phyloP scores from a whole-genome alignment of 306 rosid species.

The Echinosophora koreensis region DNA sequence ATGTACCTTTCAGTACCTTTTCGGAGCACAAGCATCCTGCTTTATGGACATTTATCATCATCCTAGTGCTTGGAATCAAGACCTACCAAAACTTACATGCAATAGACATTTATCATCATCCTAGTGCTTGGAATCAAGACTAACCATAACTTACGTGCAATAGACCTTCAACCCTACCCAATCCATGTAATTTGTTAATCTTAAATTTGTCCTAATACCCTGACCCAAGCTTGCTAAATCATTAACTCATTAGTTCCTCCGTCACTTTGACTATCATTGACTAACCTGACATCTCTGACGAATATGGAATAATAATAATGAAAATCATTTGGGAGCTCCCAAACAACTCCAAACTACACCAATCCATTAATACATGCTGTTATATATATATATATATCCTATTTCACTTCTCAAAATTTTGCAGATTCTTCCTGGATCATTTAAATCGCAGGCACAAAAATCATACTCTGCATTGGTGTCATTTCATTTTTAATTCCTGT shows the following conservation, averaged over 20 bases:
- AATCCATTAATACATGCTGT: constrained; percentile 26
- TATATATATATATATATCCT: not conserved
- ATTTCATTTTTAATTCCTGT: constrained; percentile 26
- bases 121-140: not conserved
- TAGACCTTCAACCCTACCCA: not conserved
- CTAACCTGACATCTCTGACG: not conserved
- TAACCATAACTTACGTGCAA: not conserved
- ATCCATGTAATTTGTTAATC: not conserved
- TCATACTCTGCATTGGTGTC: constrained; percentile 13
- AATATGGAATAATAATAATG: not conserved
- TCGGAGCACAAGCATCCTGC: not conserved
- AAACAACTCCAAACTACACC: constrained; percentile 11
- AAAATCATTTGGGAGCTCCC: constrained; percentile 12
- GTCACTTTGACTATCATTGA: not conserved
- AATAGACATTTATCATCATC: constrained; percentile 8
- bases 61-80: not conserved
- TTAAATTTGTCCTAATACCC: not conserved
- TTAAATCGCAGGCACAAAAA: not conserved
- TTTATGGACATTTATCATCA: constrained; percentile 1
- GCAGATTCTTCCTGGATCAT: not conserved
- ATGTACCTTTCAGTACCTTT: not conserved
- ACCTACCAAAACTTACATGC: not conserved
- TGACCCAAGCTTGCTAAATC: constrained; percentile 19
- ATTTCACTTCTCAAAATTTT: not conserved
- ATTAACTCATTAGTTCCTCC: not conserved